These are phyloP conservation scores for Nemania sp. DNA, from an alignment of 2,329 filamentous ascomycete species.

Conservation along the genomic window DNA sequence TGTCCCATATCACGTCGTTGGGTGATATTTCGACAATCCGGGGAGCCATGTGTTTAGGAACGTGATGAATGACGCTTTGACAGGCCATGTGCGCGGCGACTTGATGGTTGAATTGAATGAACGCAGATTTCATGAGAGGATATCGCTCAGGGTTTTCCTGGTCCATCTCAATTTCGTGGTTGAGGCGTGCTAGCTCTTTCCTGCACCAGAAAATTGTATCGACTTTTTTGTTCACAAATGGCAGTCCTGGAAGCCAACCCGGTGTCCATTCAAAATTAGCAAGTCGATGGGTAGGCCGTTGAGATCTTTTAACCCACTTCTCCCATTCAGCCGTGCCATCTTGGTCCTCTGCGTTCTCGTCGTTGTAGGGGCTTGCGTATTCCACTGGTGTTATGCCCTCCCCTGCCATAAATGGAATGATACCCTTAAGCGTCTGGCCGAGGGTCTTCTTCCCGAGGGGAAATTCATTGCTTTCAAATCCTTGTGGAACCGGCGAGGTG, in stretches of 20 bases:
- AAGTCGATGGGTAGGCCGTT: slow-evolving; percentile 83
- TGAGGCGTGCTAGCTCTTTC: slow-evolving; percentile 81
- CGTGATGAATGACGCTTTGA: slow-evolving; percentile 86
- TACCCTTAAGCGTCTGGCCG: slow-evolving; percentile 55
- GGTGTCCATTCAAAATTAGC: slow-evolving; percentile 61
- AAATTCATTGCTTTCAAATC: slow-evolving; percentile 51
- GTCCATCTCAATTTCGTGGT: slow-evolving; percentile 88
- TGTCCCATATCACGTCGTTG: slow-evolving; percentile 92
- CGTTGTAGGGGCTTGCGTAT: slow-evolving; percentile 68
- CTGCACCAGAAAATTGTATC: slow-evolving; percentile 94
- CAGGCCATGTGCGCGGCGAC: slow-evolving; percentile 98
- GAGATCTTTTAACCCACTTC: slow-evolving; percentile 77
- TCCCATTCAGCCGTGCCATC: slow-evolving; percentile 75
- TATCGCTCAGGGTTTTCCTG: slow-evolving; percentile 85
- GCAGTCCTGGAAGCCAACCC: slow-evolving; percentile 77
- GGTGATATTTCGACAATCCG: slow-evolving; percentile 92
- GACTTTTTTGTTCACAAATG: slow-evolving; percentile 83
- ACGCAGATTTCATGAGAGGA: slow-evolving; percentile 92
- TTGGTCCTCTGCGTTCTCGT: slow-evolving; percentile 60
- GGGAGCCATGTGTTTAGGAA: slow-evolving; percentile 92
- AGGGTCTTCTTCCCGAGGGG: slow-evolving; percentile 53
- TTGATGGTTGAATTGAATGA: slow-evolving; percentile 98
- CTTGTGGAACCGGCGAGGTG: slow-evolving; percentile 64
- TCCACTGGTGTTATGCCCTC: slow-evolving; percentile 49
- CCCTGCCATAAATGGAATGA: slow-evolving; percentile 55